phyloP scores from a whole-genome alignment of 805 yeast genomes.

The Schwanniomyces polymorphus region DNA sequence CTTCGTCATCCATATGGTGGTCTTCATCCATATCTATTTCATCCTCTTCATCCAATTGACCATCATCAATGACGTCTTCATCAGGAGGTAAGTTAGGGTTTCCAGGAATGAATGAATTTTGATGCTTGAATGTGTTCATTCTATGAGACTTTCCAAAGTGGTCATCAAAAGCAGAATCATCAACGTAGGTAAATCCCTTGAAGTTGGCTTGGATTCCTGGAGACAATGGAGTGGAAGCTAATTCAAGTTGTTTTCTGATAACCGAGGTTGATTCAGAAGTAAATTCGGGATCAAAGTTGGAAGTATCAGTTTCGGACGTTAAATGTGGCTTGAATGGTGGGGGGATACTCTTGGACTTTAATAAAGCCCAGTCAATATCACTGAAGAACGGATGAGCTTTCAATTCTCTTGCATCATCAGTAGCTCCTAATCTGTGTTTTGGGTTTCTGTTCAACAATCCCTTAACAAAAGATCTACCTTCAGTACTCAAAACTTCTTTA shows the following conservation, averaged over 20 bases:
- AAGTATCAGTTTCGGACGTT: conserved; percentile 87
- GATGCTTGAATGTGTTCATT: conserved; percentile 40
- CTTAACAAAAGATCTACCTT: conserved; percentile 94
- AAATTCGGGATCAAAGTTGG: conserved; percentile 97
- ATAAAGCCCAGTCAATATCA: conserved; percentile 87
- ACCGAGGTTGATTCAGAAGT: conserved; percentile 88
- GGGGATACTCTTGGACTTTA: conserved; percentile 77
- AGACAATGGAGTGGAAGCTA: conserved; percentile 78
- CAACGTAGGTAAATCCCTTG: conserved; percentile 95
- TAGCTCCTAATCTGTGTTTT: conserved; percentile 88
- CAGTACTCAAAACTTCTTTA: conserved; percentile 87
- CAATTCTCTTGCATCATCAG: conserved; percentile 88
- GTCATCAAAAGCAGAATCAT: conserved; percentile 89
- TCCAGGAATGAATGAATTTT: conserved; percentile 77
- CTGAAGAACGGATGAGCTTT: conserved; percentile 89
- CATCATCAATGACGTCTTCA: conserved; percentile 79
- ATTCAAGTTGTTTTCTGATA: conserved; percentile 63
- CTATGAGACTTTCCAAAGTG: conserved; percentile 53
- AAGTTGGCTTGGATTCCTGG: conserved; percentile 96
- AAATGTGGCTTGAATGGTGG: conserved; percentile 98
- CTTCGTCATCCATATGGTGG: conserved; percentile 69
- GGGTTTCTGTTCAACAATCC: conserved; percentile 95
- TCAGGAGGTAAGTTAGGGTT: conserved; percentile 80
- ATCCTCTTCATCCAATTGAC: conserved; percentile 48
- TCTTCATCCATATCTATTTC: conserved; percentile 54